These are phyloP conservation scores for Flaveria brownii DNA, from an alignment of 129 eudicot species.

Conservation along the genomic window DNA sequence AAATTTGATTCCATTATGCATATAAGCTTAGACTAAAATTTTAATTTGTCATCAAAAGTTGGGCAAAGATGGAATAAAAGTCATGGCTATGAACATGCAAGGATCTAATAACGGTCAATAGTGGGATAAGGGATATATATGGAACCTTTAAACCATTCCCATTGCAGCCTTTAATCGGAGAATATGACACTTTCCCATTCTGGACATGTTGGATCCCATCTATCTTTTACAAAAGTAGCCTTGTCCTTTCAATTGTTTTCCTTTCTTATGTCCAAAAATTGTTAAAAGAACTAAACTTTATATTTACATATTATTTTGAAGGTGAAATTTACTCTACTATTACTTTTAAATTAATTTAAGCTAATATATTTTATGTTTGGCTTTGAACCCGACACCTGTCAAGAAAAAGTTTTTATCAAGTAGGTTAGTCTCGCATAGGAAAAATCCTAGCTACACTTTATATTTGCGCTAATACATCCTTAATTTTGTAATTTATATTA, in stretches of 20 bases:
- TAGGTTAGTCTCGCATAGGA: too few species aligned
- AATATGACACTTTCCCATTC: constrained; percentile 37
- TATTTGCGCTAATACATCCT: too few species aligned
- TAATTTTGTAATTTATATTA: too few species aligned
- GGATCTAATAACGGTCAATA: constrained; percentile 27
- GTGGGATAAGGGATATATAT: constrained; percentile 34
- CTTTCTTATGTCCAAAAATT: not conserved
- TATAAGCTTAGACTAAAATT: not conserved
- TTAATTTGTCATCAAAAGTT: not conserved
- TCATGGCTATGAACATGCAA: constrained; percentile 22
- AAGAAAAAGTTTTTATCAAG: too few species aligned
- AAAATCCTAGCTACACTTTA: too few species aligned
- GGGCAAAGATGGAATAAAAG: constrained; percentile 17
- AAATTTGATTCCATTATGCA: not conserved
- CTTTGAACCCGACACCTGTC: too few species aligned
- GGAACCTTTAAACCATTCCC: constrained; percentile 12
- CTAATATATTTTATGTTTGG: too few species aligned
- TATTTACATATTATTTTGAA: not conserved
- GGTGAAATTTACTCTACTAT: too few species aligned
- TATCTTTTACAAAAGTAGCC: constrained; percentile 21
- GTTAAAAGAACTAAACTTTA: not conserved
- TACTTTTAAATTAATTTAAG: too few species aligned
- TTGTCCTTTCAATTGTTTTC: not conserved
- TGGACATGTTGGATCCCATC: constrained; percentile 31
- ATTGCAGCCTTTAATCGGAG: constrained; percentile 20